Evolutionary conservation across 257 asterid genomes (phyloP).

Genomic region (Mitragyna speciosa): DNA sequence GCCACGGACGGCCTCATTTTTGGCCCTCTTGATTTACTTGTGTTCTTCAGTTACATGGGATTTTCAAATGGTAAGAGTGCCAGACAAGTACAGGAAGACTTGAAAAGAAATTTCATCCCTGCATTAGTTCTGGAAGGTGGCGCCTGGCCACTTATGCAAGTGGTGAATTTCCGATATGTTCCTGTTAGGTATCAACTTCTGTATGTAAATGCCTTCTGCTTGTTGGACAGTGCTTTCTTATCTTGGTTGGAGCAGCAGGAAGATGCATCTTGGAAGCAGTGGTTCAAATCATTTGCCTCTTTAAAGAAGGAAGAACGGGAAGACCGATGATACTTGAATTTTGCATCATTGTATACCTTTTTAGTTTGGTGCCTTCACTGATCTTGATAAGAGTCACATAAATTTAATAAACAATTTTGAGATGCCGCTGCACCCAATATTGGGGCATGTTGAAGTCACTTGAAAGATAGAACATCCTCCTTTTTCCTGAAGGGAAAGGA

Average conservation of each 20-base stretch:
- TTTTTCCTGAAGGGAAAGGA: neutral
- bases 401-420: neutral
- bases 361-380: neutral
- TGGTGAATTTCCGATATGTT: slow-evolving; percentile 32
- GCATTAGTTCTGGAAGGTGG: slow-evolving; percentile 38
- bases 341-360: neutral
- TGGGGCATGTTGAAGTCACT: neutral
- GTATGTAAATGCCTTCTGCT: slow-evolving; percentile 33
- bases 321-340: slow-evolving; percentile 9
- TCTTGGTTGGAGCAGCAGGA: slow-evolving; percentile 44
- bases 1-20: slow-evolving; percentile 33
- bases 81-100: slow-evolving; percentile 32
- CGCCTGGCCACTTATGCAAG: slow-evolving; percentile 33
- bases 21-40: slow-evolving; percentile 32
- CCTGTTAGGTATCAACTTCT: slow-evolving; percentile 41
- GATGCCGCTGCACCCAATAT: neutral
- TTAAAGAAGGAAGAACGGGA: slow-evolving; percentile 19
- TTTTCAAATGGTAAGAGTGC: slow-evolving; percentile 35
- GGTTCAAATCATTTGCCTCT: slow-evolving; percentile 18
- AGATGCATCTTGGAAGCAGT: slow-evolving; percentile 36
- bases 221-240: slow-evolving; percentile 37
- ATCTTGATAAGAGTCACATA: slow-evolving; percentile 4
- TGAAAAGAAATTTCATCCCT: slow-evolving; percentile 36
- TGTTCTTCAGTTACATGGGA: slow-evolving; percentile 36
- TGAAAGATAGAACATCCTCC: neutral